These are phyloP conservation scores for Sisymbrium irio DNA, from an alignment of 345 rosid species.

Conservation along the genomic window DNA sequence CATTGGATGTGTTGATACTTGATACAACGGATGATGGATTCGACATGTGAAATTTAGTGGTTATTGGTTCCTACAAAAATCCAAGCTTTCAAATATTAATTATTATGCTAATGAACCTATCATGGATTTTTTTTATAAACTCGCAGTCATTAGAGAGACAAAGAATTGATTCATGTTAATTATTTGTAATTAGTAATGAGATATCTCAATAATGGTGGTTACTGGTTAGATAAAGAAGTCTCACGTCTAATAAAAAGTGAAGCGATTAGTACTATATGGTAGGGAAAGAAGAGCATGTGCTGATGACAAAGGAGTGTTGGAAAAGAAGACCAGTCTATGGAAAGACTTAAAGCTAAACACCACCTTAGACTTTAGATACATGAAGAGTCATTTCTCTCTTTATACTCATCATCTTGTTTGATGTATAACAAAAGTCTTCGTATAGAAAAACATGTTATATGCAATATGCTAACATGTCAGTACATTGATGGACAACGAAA, in stretches of 20 bases:
- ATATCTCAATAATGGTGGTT: not conserved
- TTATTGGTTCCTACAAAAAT: constrained; percentile 10
- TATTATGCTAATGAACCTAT: constrained; percentile 5
- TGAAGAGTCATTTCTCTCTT: not conserved
- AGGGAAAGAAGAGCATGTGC: constrained; percentile 1
- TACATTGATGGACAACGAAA: not conserved
- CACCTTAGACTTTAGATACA: constrained; percentile 1
- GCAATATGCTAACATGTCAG: not conserved
- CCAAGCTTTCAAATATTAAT: not conserved
- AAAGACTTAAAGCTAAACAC: not conserved
- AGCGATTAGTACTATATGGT: not conserved
- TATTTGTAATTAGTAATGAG: not conserved
- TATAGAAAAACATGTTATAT: not conserved
- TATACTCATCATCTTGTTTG: not conserved
- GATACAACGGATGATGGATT: constrained; percentile 8
- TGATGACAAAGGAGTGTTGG: constrained; percentile 1
- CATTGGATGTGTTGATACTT: constrained; percentile 29
- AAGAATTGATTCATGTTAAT: not conserved
- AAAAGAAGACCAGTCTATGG: not conserved
- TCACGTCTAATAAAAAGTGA: not conserved
- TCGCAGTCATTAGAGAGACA: not conserved
- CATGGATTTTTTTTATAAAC: not conserved
- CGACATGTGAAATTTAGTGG: constrained; percentile 29
- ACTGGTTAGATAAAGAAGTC: not conserved
- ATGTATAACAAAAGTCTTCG: not conserved